A percentile compares a stretch with the other conserved stretches of the same genome.
These are phyloP conservation scores for Xylariaceae sp. DNA, from an alignment of 2,329 filamentous ascomycete genomes.

Conservation along the genomic window DNA sequence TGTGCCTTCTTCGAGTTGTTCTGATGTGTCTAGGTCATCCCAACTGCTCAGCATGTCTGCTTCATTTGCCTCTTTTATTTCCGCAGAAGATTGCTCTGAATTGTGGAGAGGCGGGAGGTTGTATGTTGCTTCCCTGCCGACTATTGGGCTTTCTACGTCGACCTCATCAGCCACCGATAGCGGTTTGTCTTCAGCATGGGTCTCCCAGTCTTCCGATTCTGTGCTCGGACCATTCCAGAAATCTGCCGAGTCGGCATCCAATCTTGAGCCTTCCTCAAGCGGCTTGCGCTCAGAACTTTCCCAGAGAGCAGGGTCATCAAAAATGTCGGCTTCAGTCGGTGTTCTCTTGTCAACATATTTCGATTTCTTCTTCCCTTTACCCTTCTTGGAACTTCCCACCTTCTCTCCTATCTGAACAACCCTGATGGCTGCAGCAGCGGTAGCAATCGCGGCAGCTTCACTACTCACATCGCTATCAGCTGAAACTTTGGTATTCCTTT, in stretches of 20 bases:
- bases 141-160: slow-evolving; percentile 38
- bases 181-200: neutral
- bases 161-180: slow-evolving; percentile 21
- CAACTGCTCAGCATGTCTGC: slow-evolving; percentile 26
- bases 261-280: slow-evolving; percentile 23
- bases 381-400: slow-evolving; percentile 33
- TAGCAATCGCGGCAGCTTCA: slow-evolving; percentile 18
- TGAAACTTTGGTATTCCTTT: slow-evolving; percentile 9
- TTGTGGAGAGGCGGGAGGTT: slow-evolving; percentile 12
- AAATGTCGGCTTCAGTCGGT: slow-evolving; percentile 39
- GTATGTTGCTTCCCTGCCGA: slow-evolving; percentile 25
- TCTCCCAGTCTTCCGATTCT: slow-evolving; percentile 11
- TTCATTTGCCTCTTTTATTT: slow-evolving; percentile 11
- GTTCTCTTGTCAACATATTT: slow-evolving; percentile 38
- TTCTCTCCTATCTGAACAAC: slow-evolving; percentile 27
- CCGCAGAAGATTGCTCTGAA: slow-evolving; percentile 3
- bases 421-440: no score
- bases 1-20: slow-evolving; percentile 14
- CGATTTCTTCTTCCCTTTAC: slow-evolving; percentile 35
- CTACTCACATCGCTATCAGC: slow-evolving; percentile 18
- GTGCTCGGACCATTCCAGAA: slow-evolving; percentile 18
- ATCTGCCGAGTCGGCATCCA: slow-evolving; percentile 24
- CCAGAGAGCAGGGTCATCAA: slow-evolving; percentile 43
- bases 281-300: slow-evolving; percentile 40
- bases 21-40: slow-evolving; percentile 28